Conservation (phyloP, 192 early-diverging fungal species). For the Rhizophagus clarus region DNA sequence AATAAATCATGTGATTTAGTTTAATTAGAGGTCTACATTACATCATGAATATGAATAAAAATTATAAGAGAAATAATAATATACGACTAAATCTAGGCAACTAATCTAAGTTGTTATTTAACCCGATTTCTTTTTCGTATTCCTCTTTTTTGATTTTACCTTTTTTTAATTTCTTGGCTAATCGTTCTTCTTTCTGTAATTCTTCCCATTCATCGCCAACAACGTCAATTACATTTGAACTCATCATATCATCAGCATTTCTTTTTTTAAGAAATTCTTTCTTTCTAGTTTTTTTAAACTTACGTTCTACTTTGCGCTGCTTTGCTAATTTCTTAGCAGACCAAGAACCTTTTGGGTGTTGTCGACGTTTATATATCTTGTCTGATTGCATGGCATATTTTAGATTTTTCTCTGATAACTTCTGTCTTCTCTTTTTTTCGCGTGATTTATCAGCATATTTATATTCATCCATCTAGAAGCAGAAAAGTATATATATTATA, state of each 20-base stretch:
- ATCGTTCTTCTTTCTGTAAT: constrained; percentile 55
- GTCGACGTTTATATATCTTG: background rate
- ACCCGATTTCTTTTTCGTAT: constrained; percentile 49
- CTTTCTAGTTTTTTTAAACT: constrained; percentile 68
- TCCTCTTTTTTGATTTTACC: constrained; percentile 47
- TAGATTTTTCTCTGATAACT: constrained; percentile 42
- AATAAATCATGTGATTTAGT: too few species aligned
- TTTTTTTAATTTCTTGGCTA: constrained; percentile 64
- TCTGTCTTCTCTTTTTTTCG: constrained; percentile 66
- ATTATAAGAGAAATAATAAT: too few species aligned
- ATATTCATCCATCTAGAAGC: constrained; percentile 60
- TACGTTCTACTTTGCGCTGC: constrained; percentile 63
- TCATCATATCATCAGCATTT: constrained; percentile 40
- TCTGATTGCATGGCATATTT: background rate
- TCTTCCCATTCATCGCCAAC: constrained; percentile 63
- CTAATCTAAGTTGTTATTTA: constrained; percentile 15
- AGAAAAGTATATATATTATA: too few species aligned
- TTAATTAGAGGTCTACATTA: too few species aligned
- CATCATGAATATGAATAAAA: too few species aligned
- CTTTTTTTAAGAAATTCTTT: constrained; percentile 50
- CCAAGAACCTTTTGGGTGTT: constrained; percentile 56
- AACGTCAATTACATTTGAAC: constrained; percentile 12
- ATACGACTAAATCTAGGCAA: constrained; percentile 31
- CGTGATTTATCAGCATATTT: constrained; percentile 70
- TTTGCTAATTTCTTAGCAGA: constrained; percentile 72